Evolutionary conservation across 371 early-diverging fungal species (phyloP), one percentile per base, ranked within the genome.

Genomic region (Enterocytospora artemiae): DNA sequence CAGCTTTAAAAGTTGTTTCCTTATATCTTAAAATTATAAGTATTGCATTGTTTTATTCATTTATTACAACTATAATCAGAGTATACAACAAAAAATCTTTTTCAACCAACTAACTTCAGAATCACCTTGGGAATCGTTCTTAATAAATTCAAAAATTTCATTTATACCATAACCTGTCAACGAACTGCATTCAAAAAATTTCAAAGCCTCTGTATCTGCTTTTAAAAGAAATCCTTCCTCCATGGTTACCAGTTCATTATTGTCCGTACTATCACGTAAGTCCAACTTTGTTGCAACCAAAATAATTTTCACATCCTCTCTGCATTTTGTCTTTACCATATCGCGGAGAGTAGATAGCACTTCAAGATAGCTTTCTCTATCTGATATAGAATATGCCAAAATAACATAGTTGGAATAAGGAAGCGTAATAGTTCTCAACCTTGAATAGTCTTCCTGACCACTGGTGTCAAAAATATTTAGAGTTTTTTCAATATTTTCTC

Each of bases 161-260:
- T 91, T 90, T 60, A 96, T 80, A 2, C 94, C 86, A 72, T 86
- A 84, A 73, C 90, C 93, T 32, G 91, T 91, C 68, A 90, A 77
- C 25, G 94, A 90, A 54, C 90, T 90, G 73, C 93, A 94, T 72
- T 94, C 94, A 46, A 94, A 86, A 76, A 92, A 94, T 78, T 89
- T 90, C 67, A 90, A 88, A 12, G 93, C 93, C 32, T 85, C 84
- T 48, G 92, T 83, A 67, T 89, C 89, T 65, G 81, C 81, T 45
- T 90, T 87, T 48, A 94, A 79, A 49, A 59, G 41, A 43, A 49
- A 49, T 25, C 74, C 74, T 49, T 71, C 56, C 14, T 37, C 55
- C 16, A 41, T 50, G 24, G 70, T 43, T 45, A 72, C 67, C 28
- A 30, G 41, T 24, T 60, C 59, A 14, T 37, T 30, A 2, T 25